Evolutionary conservation across 2,329 filamentous ascomycete genomes (phyloP).

Genomic region (Ophiosphaerella korrae): DNA sequence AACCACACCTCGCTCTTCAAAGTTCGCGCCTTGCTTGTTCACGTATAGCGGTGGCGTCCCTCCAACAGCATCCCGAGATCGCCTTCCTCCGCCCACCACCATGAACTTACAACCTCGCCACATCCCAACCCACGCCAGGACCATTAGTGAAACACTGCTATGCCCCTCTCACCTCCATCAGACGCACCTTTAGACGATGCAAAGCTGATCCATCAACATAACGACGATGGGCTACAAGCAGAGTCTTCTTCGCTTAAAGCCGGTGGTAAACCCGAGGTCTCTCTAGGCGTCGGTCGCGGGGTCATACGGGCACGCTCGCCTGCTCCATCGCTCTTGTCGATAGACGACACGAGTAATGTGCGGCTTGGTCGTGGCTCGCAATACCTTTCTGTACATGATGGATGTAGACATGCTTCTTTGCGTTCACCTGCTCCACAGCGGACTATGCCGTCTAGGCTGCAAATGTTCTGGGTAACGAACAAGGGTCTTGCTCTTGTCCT

Average conservation of each 20-base stretch:
- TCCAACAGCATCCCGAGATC: not conserved
- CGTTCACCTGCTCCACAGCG: constrained; percentile 27
- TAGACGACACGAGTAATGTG: constrained; percentile 39
- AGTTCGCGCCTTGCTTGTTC: constrained; percentile 29
- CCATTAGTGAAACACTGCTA: constrained; percentile 25
- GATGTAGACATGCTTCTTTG: constrained; percentile 22
- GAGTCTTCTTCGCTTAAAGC: constrained; percentile 27
- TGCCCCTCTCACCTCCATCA: constrained; percentile 27
- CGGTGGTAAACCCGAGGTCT: constrained; percentile 35
- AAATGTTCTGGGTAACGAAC: constrained; percentile 65
- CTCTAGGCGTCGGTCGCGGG: constrained; percentile 31
- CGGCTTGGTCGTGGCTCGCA: constrained; percentile 31
- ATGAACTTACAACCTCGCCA: constrained; percentile 17
- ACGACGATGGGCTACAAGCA: not conserved
- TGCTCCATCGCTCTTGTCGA: constrained; percentile 40
- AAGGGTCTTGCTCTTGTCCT: constrained; percentile 76
- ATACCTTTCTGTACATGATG: constrained; percentile 16
- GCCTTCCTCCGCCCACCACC: constrained; percentile 8
- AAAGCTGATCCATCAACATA: constrained; percentile 16
- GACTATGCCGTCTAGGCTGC: constrained; percentile 25
- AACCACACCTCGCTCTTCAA: constrained; percentile 14
- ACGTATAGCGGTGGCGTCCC: constrained; percentile 18
- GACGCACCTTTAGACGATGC: constrained; percentile 26
- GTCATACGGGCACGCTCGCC: constrained; percentile 41
- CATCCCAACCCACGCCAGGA: constrained; percentile 4